Percentiles rank a stretch among this genome's conserved stretches.
Conservation (phyloP, 2,329 filamentous ascomycete genomes). For the Harringtonia aguacate region DNA sequence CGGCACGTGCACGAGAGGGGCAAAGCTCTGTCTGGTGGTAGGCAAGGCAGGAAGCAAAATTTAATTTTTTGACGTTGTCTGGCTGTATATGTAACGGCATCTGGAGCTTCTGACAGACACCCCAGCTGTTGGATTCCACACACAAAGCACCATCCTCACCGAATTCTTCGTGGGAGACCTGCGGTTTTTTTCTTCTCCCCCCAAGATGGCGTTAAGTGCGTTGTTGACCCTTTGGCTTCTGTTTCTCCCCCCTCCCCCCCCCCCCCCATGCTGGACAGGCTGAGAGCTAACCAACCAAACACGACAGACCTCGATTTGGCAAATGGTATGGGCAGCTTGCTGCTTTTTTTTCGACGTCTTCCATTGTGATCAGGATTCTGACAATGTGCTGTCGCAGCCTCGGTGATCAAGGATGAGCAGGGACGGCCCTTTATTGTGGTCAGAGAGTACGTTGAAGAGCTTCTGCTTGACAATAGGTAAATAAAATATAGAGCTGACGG, state of each 20-base stretch:
- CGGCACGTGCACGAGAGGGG: not conserved
- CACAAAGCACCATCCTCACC: not conserved
- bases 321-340: conserved; percentile 49
- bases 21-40: not conserved
- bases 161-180: not conserved
- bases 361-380: conserved; percentile 1
- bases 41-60: not conserved
- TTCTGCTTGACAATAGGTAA: no score
- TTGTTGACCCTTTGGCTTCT: conserved; percentile 11
- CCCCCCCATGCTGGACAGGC: conserved; percentile 1
- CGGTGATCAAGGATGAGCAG: conserved; percentile 91
- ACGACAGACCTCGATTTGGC: conserved; percentile 71
- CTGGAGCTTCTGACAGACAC: not conserved
- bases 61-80: not conserved
- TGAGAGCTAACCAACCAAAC: conserved; percentile 13
- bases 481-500: no score
- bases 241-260: no score
- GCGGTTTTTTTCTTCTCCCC: no score
- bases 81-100: no score
- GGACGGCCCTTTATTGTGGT: conserved; percentile 97
- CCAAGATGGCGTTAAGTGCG: conserved; percentile 53
- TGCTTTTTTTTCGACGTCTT: no score
- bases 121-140: not conserved
- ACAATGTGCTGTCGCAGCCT: conserved; percentile 42
- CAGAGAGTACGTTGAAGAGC: conserved; percentile 62